Conservation (phyloP, 2,329 filamentous ascomycete genomes). For the Penicillium corylophilum region DNA sequence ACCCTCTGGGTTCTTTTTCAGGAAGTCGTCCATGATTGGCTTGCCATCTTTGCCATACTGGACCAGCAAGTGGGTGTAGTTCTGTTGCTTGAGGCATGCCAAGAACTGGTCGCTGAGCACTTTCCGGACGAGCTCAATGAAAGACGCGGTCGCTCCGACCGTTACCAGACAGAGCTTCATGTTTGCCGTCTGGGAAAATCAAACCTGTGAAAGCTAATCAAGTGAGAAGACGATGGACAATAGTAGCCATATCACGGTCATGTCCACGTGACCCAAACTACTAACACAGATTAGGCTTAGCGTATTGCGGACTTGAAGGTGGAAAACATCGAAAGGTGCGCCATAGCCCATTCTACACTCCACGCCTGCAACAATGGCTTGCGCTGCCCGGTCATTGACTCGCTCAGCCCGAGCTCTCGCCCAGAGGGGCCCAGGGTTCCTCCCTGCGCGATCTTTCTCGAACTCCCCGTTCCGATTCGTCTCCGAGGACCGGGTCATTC, state of each 20-base stretch:
- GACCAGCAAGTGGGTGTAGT: conserved; percentile 71
- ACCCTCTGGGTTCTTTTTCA: conserved; percentile 24
- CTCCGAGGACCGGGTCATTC: conserved; percentile 34
- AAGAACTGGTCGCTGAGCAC: conserved; percentile 65
- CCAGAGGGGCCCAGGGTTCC: conserved; percentile 29
- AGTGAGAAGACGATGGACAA: not conserved
- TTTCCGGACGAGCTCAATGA: conserved; percentile 67
- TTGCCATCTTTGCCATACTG: conserved; percentile 75
- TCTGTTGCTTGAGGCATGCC: conserved; percentile 53
- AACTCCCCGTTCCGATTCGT: conserved; percentile 33
- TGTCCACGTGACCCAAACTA: conserved; percentile 3
- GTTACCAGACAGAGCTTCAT: conserved; percentile 73
- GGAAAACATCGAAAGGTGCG: conserved; percentile 23
- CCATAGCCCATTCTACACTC: conserved; percentile 10
- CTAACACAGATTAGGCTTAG: conserved; percentile 22
- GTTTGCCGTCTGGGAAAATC: not conserved
- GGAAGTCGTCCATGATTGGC: conserved; percentile 50
- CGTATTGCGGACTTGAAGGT: conserved; percentile 14
- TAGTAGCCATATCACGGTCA: not conserved
- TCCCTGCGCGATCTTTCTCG: conserved; percentile 35
- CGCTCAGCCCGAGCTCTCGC: conserved; percentile 34
- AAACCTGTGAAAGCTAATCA: not conserved
- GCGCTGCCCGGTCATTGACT: conserved; percentile 39
- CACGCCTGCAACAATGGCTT: conserved; percentile 38
- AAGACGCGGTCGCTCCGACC: conserved; percentile 86